A percentile compares a stretch with the other conserved stretches of the same genome.
Conservation (phyloP, 495 filamentous ascomycete genomes). For the Mycothermus thermophilus region DNA sequence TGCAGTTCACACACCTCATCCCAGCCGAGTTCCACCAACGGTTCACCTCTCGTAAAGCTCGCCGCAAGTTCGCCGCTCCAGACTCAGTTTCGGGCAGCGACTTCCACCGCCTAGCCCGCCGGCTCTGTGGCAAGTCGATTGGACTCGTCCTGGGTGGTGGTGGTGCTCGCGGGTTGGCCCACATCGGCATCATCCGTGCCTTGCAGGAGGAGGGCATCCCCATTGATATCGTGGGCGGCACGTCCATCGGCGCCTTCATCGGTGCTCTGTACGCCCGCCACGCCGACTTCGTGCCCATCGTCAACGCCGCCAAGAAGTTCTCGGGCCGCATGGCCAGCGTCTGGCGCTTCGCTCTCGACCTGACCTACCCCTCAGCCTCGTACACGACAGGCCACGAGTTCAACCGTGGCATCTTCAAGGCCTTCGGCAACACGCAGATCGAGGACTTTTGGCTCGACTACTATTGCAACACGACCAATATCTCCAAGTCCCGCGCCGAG, state of each 20-base stretch:
- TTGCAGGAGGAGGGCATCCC: conserved; percentile 94
- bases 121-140: conserved; percentile 87
- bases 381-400: conserved; percentile 98
- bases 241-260: conserved; percentile 95
- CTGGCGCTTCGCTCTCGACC: conserved; percentile 89
- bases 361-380: conserved; percentile 87
- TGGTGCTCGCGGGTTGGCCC: conserved; percentile 79
- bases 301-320: conserved; percentile 92
- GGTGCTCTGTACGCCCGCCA: conserved; percentile 91
- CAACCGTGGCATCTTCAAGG: conserved; percentile 98
- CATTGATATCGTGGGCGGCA: conserved; percentile 90
- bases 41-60: conserved; percentile 77
- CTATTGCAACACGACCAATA: conserved; percentile 98
- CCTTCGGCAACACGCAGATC: conserved; percentile 89
- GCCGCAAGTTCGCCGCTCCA: conserved; percentile 75
- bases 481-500: conserved; percentile 75
- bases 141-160: conserved; percentile 89
- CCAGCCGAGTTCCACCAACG: conserved; percentile 95
- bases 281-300: conserved; percentile 93
- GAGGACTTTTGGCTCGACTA: conserved; percentile 99
- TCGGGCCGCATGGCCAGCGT: conserved; percentile 92
- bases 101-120: conserved; percentile 81
- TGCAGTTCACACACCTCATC: too few relatives aligned
- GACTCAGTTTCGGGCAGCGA: conserved; percentile 92
- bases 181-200: conserved; percentile 86